Evolutionary conservation across 306 rosid species (phyloP).

Genomic region (Inga laurina): DNA sequence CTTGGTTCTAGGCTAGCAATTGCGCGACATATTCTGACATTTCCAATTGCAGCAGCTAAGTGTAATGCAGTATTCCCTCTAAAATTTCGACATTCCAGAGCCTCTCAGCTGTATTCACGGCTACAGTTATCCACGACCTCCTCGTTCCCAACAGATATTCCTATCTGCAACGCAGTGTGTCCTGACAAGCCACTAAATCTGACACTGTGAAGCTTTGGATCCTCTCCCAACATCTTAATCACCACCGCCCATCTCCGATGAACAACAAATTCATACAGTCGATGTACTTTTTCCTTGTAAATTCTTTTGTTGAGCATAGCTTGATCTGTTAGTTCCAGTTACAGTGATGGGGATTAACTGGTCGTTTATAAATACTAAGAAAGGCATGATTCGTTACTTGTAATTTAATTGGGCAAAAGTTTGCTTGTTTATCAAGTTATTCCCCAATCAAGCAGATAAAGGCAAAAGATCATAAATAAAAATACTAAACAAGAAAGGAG

Average conservation of each 20-base stretch:
- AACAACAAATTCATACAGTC: not conserved
- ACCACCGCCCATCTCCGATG: constrained; percentile 43
- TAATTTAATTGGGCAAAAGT: not conserved
- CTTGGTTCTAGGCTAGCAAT: not conserved
- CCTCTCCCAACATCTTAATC: not conserved
- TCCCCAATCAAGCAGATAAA: not conserved
- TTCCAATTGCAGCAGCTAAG: constrained; percentile 40
- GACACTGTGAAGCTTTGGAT: not conserved
- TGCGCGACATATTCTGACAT: constrained; percentile 14
- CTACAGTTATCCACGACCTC: too few relatives aligned
- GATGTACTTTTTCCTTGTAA: not conserved
- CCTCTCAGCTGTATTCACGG: not conserved
- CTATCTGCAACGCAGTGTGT: constrained; percentile 37
- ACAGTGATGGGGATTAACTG: not conserved
- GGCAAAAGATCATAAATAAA: not conserved
- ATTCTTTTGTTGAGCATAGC: too few relatives aligned
- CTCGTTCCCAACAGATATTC: not conserved
- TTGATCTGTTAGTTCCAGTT: too few relatives aligned
- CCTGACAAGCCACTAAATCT: constrained; percentile 8
- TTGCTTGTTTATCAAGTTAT: not conserved
- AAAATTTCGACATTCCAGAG: not conserved
- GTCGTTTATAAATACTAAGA: not conserved
- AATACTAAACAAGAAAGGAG: not conserved
- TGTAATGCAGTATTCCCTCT: constrained; percentile 49
- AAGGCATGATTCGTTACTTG: not conserved